Conservation (phyloP, 2,329 filamentous ascomycete species). For the Fusarium sambucinum region DNA sequence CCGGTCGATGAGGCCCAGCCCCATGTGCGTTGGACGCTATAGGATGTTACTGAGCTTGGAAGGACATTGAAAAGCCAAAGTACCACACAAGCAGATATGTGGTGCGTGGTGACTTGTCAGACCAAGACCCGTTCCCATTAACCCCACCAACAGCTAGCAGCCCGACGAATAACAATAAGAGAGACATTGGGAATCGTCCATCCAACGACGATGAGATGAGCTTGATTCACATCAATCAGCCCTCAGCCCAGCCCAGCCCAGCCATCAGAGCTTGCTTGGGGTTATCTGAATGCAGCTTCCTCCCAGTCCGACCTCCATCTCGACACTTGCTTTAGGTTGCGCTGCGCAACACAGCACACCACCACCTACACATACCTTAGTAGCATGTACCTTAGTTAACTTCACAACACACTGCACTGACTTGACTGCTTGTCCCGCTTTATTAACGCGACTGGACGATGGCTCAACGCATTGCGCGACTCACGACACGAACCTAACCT, state of each 20-base stretch:
- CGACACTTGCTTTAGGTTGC: slow-evolving; percentile 21
- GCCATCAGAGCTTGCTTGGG: neutral
- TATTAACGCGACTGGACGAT: slow-evolving; percentile 22
- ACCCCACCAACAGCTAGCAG: slow-evolving; percentile 35
- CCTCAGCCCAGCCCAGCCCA: slow-evolving; percentile 14
- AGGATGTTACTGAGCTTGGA: slow-evolving; percentile 40
- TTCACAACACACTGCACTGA: neutral
- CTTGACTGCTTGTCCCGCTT: slow-evolving; percentile 22
- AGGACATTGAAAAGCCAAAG: slow-evolving; percentile 29
- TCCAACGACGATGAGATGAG: slow-evolving; percentile 31
- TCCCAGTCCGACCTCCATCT: slow-evolving; percentile 26
- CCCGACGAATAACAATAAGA: slow-evolving; percentile 31
- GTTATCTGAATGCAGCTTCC: slow-evolving; percentile 7
- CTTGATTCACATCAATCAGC: slow-evolving; percentile 26
- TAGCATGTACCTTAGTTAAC: no score
- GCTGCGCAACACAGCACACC: slow-evolving; percentile 40
- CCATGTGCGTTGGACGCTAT: slow-evolving; percentile 20
- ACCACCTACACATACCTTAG: neutral
- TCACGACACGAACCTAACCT: slow-evolving; percentile 15
- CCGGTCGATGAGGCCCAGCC: slow-evolving; percentile 44
- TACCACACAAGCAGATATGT: slow-evolving; percentile 35
- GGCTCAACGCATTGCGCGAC: slow-evolving; percentile 27
- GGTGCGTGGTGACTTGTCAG: slow-evolving; percentile 42
- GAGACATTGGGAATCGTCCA: slow-evolving; percentile 33
- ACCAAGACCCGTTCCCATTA: slow-evolving; percentile 15